Percentiles rank a stretch among this genome's conserved stretches.
Evolutionary conservation across 352 stramenopile genomes (phyloP).

Genomic region (Globisporangium acanthophoron): DNA sequence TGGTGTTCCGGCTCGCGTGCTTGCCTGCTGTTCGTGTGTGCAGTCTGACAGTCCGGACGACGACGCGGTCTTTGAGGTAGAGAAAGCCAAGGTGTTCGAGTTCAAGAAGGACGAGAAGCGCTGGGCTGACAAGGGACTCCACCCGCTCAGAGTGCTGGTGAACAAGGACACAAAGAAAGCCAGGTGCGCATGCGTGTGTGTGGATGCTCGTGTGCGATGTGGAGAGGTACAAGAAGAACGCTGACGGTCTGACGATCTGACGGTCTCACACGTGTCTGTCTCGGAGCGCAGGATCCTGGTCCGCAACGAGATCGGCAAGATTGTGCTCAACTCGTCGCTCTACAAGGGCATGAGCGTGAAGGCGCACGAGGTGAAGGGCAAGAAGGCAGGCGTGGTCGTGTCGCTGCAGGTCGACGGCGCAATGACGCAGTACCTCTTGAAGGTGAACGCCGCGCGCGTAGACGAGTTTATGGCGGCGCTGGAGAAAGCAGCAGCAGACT

Average conservation of each 20-base stretch:
- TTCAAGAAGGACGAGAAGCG: conserved; percentile 87
- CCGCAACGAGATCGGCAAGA: conserved; percentile 84
- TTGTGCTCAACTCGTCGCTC: conserved; percentile 76
- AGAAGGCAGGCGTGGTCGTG: conserved; percentile 66
- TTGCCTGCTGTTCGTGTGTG: conserved; percentile 5
- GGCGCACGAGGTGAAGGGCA: conserved; percentile 65
- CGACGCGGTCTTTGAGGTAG: conserved; percentile 63
- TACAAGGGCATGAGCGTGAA: conserved; percentile 75
- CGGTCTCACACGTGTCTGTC: not conserved
- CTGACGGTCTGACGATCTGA: not conserved
- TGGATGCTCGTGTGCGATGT: not conserved
- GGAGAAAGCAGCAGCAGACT: conserved; percentile 21
- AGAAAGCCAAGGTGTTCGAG: conserved; percentile 79
- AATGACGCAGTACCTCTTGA: conserved; percentile 70
- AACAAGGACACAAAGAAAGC: conserved; percentile 69
- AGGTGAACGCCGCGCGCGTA: conserved; percentile 62
- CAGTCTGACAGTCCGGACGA: conserved; percentile 68
- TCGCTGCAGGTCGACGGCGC: conserved; percentile 53
- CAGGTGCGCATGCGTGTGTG: conserved; percentile 22
- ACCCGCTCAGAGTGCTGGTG: conserved; percentile 75
- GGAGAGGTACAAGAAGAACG: too few relatives aligned
- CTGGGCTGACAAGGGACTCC: conserved; percentile 81
- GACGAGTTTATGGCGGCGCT: conserved; percentile 57
- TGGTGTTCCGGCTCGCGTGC: not conserved
- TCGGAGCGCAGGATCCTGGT: conserved; percentile 50